A percentile compares a stretch with the other conserved stretches of the same genome.
These are phyloP conservation scores for Acrodontium crateriforme DNA, from an alignment of 2,329 filamentous ascomycete species.

Conservation along the genomic window DNA sequence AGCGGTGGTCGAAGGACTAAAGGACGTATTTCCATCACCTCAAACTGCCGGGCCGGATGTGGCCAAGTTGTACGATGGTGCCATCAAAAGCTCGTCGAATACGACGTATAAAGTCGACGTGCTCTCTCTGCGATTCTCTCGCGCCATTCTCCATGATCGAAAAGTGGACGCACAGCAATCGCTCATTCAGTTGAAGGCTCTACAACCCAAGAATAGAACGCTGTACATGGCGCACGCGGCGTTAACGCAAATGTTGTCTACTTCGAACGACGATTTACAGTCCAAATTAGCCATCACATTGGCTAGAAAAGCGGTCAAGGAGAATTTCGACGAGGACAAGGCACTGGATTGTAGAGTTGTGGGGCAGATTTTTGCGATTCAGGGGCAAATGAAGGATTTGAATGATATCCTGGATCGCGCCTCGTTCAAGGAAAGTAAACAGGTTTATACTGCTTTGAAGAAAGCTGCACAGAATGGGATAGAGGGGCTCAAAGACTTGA, in stretches of 20 bases:
- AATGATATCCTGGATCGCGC: constrained; percentile 10
- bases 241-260: constrained; percentile 20
- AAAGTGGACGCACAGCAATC: constrained; percentile 20
- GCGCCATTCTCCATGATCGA: constrained; percentile 18
- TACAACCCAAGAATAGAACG: constrained; percentile 16
- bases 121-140: constrained; percentile 15
- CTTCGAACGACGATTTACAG: constrained; percentile 15
- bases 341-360: constrained; percentile 18
- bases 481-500: not conserved
- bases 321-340: constrained; percentile 18
- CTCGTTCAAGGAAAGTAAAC: constrained; percentile 17
- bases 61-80: constrained; percentile 20
- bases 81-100: constrained; percentile 12
- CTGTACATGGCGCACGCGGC: constrained; percentile 23
- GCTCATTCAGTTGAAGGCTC: constrained; percentile 20
- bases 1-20: constrained; percentile 13
- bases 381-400: constrained; percentile 14
- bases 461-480: constrained; percentile 5
- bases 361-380: constrained; percentile 20
- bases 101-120: constrained; percentile 15
- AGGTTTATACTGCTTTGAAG: constrained; percentile 16
- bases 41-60: constrained; percentile 15
- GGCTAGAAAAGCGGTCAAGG: constrained; percentile 19
- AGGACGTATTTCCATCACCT: constrained; percentile 14
- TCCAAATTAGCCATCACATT: constrained; percentile 16